Evolutionary conservation across 179 eudicot genomes (phyloP).

Genomic region (Amaranthus tricolor): DNA sequence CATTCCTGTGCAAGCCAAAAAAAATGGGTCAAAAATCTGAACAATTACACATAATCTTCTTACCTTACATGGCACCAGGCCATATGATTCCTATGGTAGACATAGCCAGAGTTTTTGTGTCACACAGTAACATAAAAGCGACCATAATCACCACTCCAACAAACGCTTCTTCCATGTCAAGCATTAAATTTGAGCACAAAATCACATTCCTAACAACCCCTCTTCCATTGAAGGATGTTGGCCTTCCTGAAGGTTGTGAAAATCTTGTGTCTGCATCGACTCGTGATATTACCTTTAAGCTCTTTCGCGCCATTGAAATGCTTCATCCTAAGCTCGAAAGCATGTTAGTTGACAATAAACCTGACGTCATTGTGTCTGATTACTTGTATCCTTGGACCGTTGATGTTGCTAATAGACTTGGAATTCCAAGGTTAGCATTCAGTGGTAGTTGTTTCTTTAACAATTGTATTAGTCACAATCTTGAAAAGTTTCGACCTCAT

Average conservation of each 20-base stretch:
- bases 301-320: slow-evolving; percentile 30
- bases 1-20: no score
- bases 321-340: slow-evolving; percentile 32
- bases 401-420: slow-evolving; percentile 31
- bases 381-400: slow-evolving; percentile 49
- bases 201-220: slow-evolving; percentile 28
- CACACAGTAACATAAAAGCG: slow-evolving; percentile 21
- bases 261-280: slow-evolving; percentile 28
- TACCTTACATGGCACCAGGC: slow-evolving; percentile 48
- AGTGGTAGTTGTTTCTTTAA: slow-evolving; percentile 38
- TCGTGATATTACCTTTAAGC: slow-evolving; percentile 25
- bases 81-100: slow-evolving; percentile 49
- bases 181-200: neutral
- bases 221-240: slow-evolving; percentile 39
- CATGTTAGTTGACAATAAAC: slow-evolving; percentile 17
- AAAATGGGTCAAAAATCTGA: neutral
- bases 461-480: slow-evolving; percentile 30
- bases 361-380: slow-evolving; percentile 59
- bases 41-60: slow-evolving; percentile 30
- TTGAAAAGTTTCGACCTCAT: slow-evolving; percentile 33
- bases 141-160: slow-evolving; percentile 40
- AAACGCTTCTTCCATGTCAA: slow-evolving; percentile 26
- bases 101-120: slow-evolving; percentile 31
- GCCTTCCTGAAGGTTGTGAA: slow-evolving; percentile 48
- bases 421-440: slow-evolving; percentile 42